Conservation (phyloP, 2,329 filamentous ascomycete species). For the Neofusicoccum cordaticola region DNA sequence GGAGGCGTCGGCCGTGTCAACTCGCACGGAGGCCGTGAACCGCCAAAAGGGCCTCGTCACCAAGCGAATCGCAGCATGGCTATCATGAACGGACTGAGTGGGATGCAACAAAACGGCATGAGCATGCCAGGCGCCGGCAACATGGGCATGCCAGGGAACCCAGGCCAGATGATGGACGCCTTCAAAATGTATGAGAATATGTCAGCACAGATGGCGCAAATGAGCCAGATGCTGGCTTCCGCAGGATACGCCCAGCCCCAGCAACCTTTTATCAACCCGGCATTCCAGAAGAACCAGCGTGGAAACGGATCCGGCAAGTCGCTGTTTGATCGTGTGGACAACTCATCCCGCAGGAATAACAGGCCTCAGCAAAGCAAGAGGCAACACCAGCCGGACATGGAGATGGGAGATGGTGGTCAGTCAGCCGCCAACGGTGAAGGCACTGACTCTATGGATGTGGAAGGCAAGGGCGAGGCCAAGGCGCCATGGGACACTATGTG, state of each 20-base stretch:
- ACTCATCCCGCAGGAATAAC: slow-evolving; percentile 26
- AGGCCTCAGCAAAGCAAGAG: slow-evolving; percentile 53
- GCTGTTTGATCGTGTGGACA: slow-evolving; percentile 70
- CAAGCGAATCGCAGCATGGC: slow-evolving; percentile 21
- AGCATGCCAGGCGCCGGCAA: slow-evolving; percentile 7
- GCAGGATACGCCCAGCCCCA: slow-evolving; percentile 73
- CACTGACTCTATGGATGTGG: slow-evolving; percentile 54
- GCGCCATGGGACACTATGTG: slow-evolving; percentile 67
- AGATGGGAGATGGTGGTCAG: slow-evolving; percentile 33
- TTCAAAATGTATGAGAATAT: slow-evolving; percentile 36
- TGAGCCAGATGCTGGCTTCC: slow-evolving; percentile 72
- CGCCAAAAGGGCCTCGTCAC: slow-evolving; percentile 69
- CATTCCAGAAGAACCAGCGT: slow-evolving; percentile 41
- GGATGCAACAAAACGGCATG: slow-evolving; percentile 49
- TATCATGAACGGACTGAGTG: slow-evolving; percentile 41
- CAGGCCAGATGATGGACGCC: slow-evolving; percentile 12
- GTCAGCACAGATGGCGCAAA: slow-evolving; percentile 55
- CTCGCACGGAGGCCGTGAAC: slow-evolving; percentile 64
- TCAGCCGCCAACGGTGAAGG: slow-evolving; percentile 40
- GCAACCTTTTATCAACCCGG: slow-evolving; percentile 46
- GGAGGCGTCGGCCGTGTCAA: slow-evolving; percentile 77
- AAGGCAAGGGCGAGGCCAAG: slow-evolving; percentile 53
- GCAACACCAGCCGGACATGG: slow-evolving; percentile 30
- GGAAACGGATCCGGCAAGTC: slow-evolving; percentile 48
- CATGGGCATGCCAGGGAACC: slow-evolving; percentile 3